Percentiles rank a stretch among this genome's conserved stretches.
phyloP scores from a whole-genome alignment of 805 yeast species.

The Huiozyma naganishii region DNA sequence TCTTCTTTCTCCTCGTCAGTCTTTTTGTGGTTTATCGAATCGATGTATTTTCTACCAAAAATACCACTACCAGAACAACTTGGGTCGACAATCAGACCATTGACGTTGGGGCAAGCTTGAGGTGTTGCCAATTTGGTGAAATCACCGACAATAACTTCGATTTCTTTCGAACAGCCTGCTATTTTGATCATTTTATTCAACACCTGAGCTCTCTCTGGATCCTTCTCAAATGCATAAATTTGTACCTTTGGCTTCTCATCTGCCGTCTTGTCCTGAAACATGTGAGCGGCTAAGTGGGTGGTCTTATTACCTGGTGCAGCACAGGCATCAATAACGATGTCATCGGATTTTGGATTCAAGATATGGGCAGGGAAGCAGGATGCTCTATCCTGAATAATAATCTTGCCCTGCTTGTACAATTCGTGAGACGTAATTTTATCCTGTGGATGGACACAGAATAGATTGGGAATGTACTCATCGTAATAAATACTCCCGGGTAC shows the following conservation, averaged over 20 bases:
- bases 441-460: constrained; percentile 74
- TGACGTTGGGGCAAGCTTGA: constrained; percentile 47
- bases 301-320: constrained; percentile 99
- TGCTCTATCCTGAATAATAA: constrained; percentile 92
- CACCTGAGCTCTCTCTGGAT: constrained; percentile 56
- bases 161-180: constrained; percentile 50
- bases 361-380: constrained; percentile 94
- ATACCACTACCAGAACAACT: constrained; percentile 97
- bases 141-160: constrained; percentile 43
- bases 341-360: constrained; percentile 50
- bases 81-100: constrained; percentile 87
- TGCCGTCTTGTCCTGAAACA: constrained; percentile 8
- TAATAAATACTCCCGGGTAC: constrained; percentile 51
- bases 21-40: constrained; percentile 26
- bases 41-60: constrained; percentile 74
- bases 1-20: constrained; percentile 12
- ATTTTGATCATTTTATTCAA: constrained; percentile 65
- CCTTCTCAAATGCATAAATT: constrained; percentile 75
- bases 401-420: constrained; percentile 61
- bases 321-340: constrained; percentile 76
- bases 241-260: constrained; percentile 30
- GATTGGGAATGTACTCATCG: constrained; percentile 63
- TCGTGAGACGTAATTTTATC: constrained; percentile 59
- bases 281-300: constrained; percentile 55
- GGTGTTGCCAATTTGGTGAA: constrained; percentile 34